Conservation (phyloP, 2,329 filamentous ascomycete species). For the Fusarium coicis region DNA sequence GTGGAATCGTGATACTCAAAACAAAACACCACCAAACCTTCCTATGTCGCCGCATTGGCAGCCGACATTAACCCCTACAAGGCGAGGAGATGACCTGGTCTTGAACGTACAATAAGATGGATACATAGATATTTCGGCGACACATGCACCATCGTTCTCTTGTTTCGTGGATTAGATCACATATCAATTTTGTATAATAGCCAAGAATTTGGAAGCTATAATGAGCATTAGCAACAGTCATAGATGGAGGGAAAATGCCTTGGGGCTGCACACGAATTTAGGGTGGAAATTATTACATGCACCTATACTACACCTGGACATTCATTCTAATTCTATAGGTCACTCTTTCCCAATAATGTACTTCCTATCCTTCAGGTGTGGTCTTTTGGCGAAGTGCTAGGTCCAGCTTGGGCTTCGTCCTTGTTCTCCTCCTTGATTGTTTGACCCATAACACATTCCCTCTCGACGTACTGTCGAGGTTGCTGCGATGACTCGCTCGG, state of each 20-base stretch:
- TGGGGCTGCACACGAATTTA: slow-evolving; percentile 9
- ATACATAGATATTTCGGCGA: slow-evolving; percentile 3
- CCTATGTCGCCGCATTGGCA: slow-evolving; percentile 49
- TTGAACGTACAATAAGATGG: slow-evolving; percentile 61
- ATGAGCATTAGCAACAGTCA: slow-evolving; percentile 37
- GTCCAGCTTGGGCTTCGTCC: slow-evolving; percentile 29
- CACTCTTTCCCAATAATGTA: not conserved
- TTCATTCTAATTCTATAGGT: slow-evolving; percentile 37
- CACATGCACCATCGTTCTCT: slow-evolving; percentile 13
- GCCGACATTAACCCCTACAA: slow-evolving; percentile 73
- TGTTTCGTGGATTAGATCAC: slow-evolving; percentile 14
- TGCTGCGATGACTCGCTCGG: slow-evolving; percentile 21
- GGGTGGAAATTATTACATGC: slow-evolving; percentile 39
- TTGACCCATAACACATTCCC: slow-evolving; percentile 53
- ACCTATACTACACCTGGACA: slow-evolving; percentile 33
- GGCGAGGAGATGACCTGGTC: slow-evolving; percentile 73
- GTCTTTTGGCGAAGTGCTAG: slow-evolving; percentile 6
- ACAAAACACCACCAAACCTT: slow-evolving; percentile 19
- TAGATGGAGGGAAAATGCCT: slow-evolving; percentile 32
- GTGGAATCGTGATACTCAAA: slow-evolving; percentile 32
- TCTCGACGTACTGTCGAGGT: slow-evolving; percentile 41
- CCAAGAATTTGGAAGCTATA: slow-evolving; percentile 32
- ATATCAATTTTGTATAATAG: slow-evolving; percentile 39
- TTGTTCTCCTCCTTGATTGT: slow-evolving; percentile 50
- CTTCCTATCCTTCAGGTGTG: not conserved